These are phyloP conservation scores for Erodium moschatum DNA, from an alignment of 441 rosid genomes.

Conservation along the genomic window DNA sequence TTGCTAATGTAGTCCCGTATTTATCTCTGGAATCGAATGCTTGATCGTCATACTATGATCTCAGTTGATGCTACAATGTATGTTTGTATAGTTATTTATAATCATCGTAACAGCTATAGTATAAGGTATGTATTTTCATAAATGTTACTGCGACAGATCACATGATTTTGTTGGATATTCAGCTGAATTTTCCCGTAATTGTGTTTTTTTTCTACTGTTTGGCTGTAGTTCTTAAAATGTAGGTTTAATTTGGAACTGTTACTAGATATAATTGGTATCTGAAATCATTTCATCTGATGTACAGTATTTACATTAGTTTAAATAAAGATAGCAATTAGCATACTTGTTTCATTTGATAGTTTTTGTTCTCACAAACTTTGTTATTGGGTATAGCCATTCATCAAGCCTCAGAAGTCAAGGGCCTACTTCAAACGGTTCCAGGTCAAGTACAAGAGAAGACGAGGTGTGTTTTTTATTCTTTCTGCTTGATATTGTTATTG, in stretches of 20 bases:
- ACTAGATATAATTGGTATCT: neutral
- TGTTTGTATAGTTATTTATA: neutral
- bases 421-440: slow-evolving; percentile 27
- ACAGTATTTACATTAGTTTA: neutral
- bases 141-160: too few relatives aligned
- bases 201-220: too few relatives aligned
- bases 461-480: slow-evolving; percentile 14
- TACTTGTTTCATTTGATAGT: neutral
- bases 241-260: neutral
- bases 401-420: slow-evolving; percentile 25
- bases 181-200: too few relatives aligned
- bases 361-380: neutral
- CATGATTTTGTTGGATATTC: too few relatives aligned
- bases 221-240: neutral
- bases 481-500: neutral
- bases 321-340: neutral
- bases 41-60: neutral
- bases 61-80: neutral
- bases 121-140: neutral
- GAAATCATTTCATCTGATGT: neutral
- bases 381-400: slow-evolving; percentile 17
- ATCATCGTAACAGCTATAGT: neutral
- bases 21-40: neutral
- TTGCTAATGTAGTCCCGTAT: neutral
- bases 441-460: slow-evolving; percentile 28